These are phyloP conservation scores for Dryas drummondii DNA, from an alignment of 306 rosid genomes.

Conservation along the genomic window DNA sequence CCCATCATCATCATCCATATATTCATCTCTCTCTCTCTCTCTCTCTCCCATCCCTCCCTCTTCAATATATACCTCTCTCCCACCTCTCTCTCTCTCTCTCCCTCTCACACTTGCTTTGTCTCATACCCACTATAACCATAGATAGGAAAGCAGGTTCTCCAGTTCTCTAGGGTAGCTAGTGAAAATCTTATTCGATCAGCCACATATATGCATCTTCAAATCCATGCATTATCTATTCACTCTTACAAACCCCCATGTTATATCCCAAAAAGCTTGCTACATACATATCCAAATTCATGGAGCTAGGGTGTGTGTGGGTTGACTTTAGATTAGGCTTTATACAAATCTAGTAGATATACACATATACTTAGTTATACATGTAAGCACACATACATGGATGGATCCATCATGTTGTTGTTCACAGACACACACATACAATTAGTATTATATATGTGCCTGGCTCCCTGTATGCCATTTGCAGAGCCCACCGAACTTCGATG, in stretches of 20 bases:
- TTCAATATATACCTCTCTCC: conserved; percentile 2
- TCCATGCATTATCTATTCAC: not conserved
- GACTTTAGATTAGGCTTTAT: not conserved
- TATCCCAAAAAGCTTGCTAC: not conserved
- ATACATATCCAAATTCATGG: not conserved
- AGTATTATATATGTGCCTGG: conserved; percentile 69
- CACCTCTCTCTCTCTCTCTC: not conserved
- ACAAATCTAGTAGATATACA: not conserved
- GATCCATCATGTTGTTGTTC: not conserved
- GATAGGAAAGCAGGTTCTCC: not conserved
- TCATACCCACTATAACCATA: conserved; percentile 6
- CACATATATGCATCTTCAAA: not conserved
- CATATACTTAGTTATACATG: too few species aligned
- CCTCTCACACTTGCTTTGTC: not conserved
- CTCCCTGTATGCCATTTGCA: conserved; percentile 99
- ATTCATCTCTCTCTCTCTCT: conserved; percentile 26
- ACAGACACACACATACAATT: conserved; percentile 14
- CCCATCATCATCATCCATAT: conserved; percentile 12
- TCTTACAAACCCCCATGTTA: not conserved
- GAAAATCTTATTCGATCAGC: not conserved
- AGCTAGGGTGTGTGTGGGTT: not conserved
- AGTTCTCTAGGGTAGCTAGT: not conserved
- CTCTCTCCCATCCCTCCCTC: conserved; percentile 23
- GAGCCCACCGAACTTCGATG: conserved; percentile 67
- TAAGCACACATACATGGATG: not conserved